Evolutionary conservation across 805 yeast genomes (phyloP).

Genomic region (Cyberlindnera veronae): DNA sequence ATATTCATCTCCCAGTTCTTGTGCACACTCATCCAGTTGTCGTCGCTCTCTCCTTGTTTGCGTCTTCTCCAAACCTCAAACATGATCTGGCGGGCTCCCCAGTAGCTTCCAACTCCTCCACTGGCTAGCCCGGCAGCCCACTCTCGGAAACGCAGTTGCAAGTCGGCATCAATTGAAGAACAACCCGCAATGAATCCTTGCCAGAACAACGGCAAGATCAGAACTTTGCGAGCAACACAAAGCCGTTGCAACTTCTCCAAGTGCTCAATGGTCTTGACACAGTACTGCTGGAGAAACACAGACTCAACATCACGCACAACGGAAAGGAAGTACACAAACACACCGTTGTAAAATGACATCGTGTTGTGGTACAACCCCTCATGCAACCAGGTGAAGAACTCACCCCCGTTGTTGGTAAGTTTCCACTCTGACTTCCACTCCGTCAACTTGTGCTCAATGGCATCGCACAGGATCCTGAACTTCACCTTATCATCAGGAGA

Average conservation of each 20-base stretch:
- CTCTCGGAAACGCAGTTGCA: slow-evolving; percentile 63
- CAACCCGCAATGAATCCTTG: slow-evolving; percentile 88
- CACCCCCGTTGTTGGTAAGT: slow-evolving; percentile 35
- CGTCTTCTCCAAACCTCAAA: slow-evolving; percentile 82
- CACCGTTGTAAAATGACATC: slow-evolving; percentile 70
- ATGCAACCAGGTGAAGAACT: slow-evolving; percentile 36
- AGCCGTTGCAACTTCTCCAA: slow-evolving; percentile 58
- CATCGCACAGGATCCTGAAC: slow-evolving; percentile 19
- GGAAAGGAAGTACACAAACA: slow-evolving; percentile 68
- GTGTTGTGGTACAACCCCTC: slow-evolving; percentile 79
- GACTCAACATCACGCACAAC: slow-evolving; percentile 56
- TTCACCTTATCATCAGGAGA: slow-evolving; percentile 19
- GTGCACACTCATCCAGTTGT: slow-evolving; percentile 76
- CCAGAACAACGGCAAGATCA: slow-evolving; percentile 78
- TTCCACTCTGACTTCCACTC: slow-evolving; percentile 80
- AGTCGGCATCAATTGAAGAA: slow-evolving; percentile 55
- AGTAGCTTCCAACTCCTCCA: slow-evolving; percentile 71
- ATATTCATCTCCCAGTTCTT: slow-evolving; percentile 84
- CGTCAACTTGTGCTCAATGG: slow-evolving; percentile 48
- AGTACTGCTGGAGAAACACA: slow-evolving; percentile 55
- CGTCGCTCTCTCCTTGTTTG: slow-evolving; percentile 51
- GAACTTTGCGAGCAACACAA: slow-evolving; percentile 45
- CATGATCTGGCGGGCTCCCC: slow-evolving; percentile 85
- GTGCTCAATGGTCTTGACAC: slow-evolving; percentile 57
- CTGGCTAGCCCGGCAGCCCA: slow-evolving; percentile 55